A percentile compares a stretch with the other conserved stretches of the same genome.
phyloP scores from a whole-genome alignment of 192 early-diverging fungal species.

The Pilaira anomala region DNA sequence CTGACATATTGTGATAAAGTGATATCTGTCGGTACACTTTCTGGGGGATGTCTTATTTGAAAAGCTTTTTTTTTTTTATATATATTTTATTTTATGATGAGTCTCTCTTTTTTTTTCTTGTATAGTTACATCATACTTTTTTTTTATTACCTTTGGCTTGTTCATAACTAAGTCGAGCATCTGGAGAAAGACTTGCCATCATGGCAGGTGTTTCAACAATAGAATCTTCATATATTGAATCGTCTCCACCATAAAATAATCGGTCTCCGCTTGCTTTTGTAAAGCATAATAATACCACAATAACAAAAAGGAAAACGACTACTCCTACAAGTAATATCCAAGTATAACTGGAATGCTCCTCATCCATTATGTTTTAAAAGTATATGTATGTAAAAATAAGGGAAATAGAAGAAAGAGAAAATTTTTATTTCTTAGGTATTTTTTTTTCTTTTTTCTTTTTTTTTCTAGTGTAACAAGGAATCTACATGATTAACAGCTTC shows the following conservation, averaged over 20 bases:
- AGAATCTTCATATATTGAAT: slow-evolving; percentile 23
- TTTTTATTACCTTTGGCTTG: slow-evolving; percentile 39
- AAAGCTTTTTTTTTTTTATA: slow-evolving; percentile 40
- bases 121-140: too few species aligned
- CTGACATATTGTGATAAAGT: slow-evolving; percentile 68
- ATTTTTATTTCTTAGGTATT: neutral
- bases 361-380: neutral
- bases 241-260: slow-evolving; percentile 8
- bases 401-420: neutral
- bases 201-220: slow-evolving; percentile 27
- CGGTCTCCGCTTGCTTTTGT: slow-evolving; percentile 13
- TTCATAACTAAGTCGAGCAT: slow-evolving; percentile 41
- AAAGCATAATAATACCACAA: slow-evolving; percentile 25
- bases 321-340: slow-evolving; percentile 29
- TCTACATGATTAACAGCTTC: slow-evolving; percentile 54
- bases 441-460: neutral
- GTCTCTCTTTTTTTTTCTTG: too few species aligned
- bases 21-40: slow-evolving; percentile 69
- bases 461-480: slow-evolving; percentile 22
- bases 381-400: neutral
- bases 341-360: neutral
- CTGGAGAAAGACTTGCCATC: slow-evolving; percentile 36
- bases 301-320: slow-evolving; percentile 18
- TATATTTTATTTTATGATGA: neutral
- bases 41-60: slow-evolving; percentile 66